Conservation (phyloP, 352 stramenopile species). For the Peronospora destructor region DNA sequence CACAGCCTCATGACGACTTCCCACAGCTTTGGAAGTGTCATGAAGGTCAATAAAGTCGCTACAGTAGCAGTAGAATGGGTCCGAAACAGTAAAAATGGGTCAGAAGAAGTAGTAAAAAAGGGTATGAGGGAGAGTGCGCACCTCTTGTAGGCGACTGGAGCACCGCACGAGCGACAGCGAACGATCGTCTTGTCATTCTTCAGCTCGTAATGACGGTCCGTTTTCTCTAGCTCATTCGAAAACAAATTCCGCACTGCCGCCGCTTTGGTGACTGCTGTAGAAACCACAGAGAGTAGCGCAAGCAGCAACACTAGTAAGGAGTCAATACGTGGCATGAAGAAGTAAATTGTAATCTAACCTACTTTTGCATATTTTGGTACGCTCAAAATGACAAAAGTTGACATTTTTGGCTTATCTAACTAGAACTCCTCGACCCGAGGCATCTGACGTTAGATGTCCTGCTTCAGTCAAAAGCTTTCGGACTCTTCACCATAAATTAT, state of each 20-base stretch:
- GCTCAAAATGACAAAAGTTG: neutral
- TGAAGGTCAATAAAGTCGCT: conserved; percentile 70
- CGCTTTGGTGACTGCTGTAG: conserved; percentile 6
- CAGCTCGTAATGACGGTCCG: conserved; percentile 13
- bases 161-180: conserved; percentile 75
- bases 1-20: conserved; percentile 36
- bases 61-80: conserved; percentile 2
- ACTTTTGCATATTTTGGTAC: conserved; percentile 3
- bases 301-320: conserved; percentile 14
- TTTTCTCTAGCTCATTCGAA: neutral
- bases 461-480: too few species aligned
- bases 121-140: conserved; percentile 16
- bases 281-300: conserved; percentile 11
- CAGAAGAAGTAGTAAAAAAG: conserved; percentile 1
- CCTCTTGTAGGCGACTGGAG: conserved; percentile 57
- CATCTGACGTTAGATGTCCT: too few species aligned
- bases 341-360: conserved; percentile 11
- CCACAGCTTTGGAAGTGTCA: conserved; percentile 70
- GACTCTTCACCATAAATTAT: neutral
- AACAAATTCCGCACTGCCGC: conserved; percentile 4
- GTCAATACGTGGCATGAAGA: conserved; percentile 23
- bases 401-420: neutral
- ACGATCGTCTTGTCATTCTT: conserved; percentile 34
- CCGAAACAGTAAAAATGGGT: conserved; percentile 11
- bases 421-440: neutral